Conservation (phyloP, 1,284 basidiomycete genomes). For the Papiliotrema flavescens region DNA sequence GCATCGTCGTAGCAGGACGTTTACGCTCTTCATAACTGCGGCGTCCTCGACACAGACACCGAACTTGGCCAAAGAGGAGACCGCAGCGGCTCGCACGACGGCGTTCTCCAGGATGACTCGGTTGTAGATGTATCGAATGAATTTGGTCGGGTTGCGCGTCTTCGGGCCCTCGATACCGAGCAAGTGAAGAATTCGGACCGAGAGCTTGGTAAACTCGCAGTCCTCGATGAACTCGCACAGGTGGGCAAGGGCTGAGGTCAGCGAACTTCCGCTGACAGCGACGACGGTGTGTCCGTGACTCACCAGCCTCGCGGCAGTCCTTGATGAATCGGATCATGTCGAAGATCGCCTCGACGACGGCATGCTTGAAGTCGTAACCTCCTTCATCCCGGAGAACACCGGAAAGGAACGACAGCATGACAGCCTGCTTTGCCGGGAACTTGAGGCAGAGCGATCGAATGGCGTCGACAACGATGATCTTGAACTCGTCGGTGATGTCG, state of each 20-base stretch:
- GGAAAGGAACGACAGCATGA: conserved; percentile 92
- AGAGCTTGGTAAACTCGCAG: conserved; percentile 99
- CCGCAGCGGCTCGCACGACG: conserved; percentile 94
- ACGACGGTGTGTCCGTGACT: conserved; percentile 12
- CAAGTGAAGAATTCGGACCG: conserved; percentile 91
- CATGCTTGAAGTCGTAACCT: conserved; percentile 98
- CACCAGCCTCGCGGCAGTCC: conserved; percentile 81
- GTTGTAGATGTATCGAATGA: conserved; percentile 99
- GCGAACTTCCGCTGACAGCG: neutral
- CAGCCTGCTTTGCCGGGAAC: conserved; percentile 93
- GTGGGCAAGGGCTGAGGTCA: conserved; percentile 75
- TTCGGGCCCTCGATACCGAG: conserved; percentile 95
- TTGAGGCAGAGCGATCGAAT: conserved; percentile 98
- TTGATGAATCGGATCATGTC: conserved; percentile 99
- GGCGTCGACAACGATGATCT: conserved; percentile 98
- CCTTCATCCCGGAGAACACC: conserved; percentile 94
- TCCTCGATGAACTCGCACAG: conserved; percentile 99
- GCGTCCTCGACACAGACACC: conserved; percentile 81
- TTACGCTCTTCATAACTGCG: conserved; percentile 77
- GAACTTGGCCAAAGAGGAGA: conserved; percentile 92
- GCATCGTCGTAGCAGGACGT: conserved; percentile 83
- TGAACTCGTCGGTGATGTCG: conserved; percentile 99
- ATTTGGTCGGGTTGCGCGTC: conserved; percentile 92
- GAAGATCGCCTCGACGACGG: conserved; percentile 98
- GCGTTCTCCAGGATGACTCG: conserved; percentile 98